Base-by-base conservation (phyloP, 2,329 filamentous ascomycete species). In the Claviceps spartinae region DNA sequence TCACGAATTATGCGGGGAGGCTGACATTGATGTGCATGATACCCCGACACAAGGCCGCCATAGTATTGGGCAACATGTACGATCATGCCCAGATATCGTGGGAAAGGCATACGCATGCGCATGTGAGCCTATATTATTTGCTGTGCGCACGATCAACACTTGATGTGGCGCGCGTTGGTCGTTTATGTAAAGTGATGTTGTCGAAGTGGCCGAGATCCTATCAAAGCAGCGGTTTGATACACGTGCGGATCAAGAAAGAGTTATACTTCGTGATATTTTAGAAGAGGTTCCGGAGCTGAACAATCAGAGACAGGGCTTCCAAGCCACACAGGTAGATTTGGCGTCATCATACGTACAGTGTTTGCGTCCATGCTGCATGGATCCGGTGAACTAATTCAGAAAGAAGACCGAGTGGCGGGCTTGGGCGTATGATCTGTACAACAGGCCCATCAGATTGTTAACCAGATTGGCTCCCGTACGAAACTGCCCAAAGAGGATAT, bases 351-450 rank as follows among this genome's bases (percentile, higher is more conserved):
- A 40, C 30, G 38, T 26, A 11, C 5, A 20, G 18, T 41, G 18
- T 26, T 24, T 45, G 16, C 36, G 38, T 41, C 30, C 46, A 42
- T 34, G 11, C 24, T 47, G 51, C 41, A 47, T 40, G n/a, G 7
- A 38, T 45, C 30, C 40, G 46, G 30, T 46, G 51, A n/a, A 13
- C 41, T 52, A 46, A 20, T 47, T 22, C 42, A 47, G 42, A 30
- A 26, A 41, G n/a, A 41, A 48, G 50, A 52, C 38, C 51, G 47
- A 49, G 36, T 40, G 40, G 51, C 24, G 51, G 51, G 47, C 37
- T 37, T 46, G 18, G 30, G 30, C 30, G 9, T 34, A 34, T 34
- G 30, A 11, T 34, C 11, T 34, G 34, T 38, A 38, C 16, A 34
- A 47, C 30, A 24, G 11, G 40, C 46, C 14, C 18, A n/a, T 48